Percentiles rank a stretch among this genome's conserved stretches.
Conservation (phyloP, 2,329 filamentous ascomycete species). For the Phyllosticta citribraziliensis region DNA sequence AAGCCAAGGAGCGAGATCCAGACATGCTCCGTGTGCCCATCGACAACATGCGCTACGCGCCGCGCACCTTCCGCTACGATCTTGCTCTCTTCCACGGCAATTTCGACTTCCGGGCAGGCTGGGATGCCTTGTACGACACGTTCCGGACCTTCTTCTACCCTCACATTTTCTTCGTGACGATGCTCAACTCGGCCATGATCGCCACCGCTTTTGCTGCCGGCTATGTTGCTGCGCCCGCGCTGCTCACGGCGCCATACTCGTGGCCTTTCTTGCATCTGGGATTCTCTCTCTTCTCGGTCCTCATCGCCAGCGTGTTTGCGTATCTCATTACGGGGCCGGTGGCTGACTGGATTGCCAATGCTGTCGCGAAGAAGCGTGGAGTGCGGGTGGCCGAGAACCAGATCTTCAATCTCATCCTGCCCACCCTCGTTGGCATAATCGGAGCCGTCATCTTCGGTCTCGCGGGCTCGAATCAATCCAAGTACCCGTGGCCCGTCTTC, state of each 20-base stretch:
- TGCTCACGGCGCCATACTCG: constrained; percentile 2
- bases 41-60: constrained; percentile 4
- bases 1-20: constrained; percentile 1
- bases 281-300: constrained; percentile 10
- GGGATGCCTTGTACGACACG: constrained; percentile 19
- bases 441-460: constrained; percentile 20
- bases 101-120: constrained; percentile 17
- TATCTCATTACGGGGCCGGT: constrained; percentile 17
- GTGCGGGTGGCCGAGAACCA: constrained; percentile 20
- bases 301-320: constrained; percentile 16
- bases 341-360: constrained; percentile 19
- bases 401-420: constrained; percentile 19
- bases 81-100: constrained; percentile 16
- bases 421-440: constrained; percentile 17
- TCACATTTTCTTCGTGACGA: constrained; percentile 23
- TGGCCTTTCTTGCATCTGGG: constrained; percentile 5
- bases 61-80: constrained; percentile 17
- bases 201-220: constrained; percentile 17
- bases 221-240: constrained; percentile 1
- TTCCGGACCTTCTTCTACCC: constrained; percentile 22
- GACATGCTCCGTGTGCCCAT: not conserved
- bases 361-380: constrained; percentile 16
- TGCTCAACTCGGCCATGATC: constrained; percentile 22
- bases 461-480: constrained; percentile 14
- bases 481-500: constrained; percentile 18